A percentile compares a stretch with the other conserved stretches of the same genome.
These are phyloP conservation scores for Suhomyces wounanorum DNA, from an alignment of 1,139 yeast species.

Conservation along the genomic window DNA sequence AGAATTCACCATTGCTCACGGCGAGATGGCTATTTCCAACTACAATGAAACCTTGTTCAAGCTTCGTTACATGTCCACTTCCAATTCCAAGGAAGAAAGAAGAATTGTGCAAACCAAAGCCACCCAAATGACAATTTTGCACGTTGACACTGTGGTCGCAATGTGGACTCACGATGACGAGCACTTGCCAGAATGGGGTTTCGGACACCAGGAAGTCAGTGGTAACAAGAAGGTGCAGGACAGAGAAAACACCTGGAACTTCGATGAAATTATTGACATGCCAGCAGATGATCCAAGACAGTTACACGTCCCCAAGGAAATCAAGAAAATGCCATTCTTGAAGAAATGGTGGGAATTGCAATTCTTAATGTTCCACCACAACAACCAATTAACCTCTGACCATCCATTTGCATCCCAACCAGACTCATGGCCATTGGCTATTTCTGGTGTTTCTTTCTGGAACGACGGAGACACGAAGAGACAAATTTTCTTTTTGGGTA, in stretches of 20 bases:
- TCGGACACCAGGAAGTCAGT: constrained; percentile 87
- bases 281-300: constrained; percentile 58
- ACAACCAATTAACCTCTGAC: constrained; percentile 79
- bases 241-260: constrained; percentile 67
- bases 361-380: constrained; percentile 85
- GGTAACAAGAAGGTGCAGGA: constrained; percentile 85
- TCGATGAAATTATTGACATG: constrained; percentile 72
- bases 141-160: constrained; percentile 85
- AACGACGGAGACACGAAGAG: constrained; percentile 62
- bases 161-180: constrained; percentile 93
- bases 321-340: constrained; percentile 67
- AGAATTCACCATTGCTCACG: constrained; percentile 48
- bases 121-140: constrained; percentile 68
- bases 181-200: constrained; percentile 91
- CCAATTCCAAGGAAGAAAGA: constrained; percentile 47
- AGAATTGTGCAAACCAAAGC: constrained; percentile 68
- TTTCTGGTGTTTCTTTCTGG: constrained; percentile 96
- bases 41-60: constrained; percentile 80
- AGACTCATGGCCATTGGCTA: constrained; percentile 87
- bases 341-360: constrained; percentile 91
- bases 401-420: constrained; percentile 98
- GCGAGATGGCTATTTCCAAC: constrained; percentile 55
- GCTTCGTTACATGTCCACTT: constrained; percentile 56
- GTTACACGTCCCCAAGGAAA: constrained; percentile 56
- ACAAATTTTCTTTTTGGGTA: constrained; percentile 90